A percentile compares a stretch with the other conserved stretches of the same genome.
Evolutionary conservation across 805 yeast genomes (phyloP).

Genomic region (Wickerhamiella vanderwaltii): DNA sequence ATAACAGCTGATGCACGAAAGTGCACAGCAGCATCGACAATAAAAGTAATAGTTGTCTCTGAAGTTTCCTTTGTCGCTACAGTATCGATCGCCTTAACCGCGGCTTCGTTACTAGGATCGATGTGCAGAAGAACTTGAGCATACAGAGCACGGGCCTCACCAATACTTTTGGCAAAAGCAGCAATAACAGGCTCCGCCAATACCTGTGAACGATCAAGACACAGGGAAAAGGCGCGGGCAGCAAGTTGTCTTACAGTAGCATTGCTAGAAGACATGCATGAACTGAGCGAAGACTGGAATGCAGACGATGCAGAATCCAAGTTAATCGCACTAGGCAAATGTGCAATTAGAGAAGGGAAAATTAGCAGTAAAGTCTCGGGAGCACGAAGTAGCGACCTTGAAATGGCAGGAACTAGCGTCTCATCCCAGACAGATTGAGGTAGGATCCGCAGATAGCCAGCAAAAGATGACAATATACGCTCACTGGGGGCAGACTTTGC

Average conservation of each 20-base stretch:
- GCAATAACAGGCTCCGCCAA: slow-evolving; percentile 33
- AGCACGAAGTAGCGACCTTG: slow-evolving; percentile 64
- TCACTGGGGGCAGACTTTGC: slow-evolving; percentile 21
- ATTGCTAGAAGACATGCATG: slow-evolving; percentile 59
- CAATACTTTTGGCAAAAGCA: slow-evolving; percentile 45
- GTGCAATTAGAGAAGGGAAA: slow-evolving; percentile 42
- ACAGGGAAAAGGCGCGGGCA: slow-evolving; percentile 26
- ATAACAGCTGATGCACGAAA: slow-evolving; percentile 26
- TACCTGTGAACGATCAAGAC: slow-evolving; percentile 19
- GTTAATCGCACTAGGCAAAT: slow-evolving; percentile 22
- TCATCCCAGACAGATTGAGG: slow-evolving; percentile 30
- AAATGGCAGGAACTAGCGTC: slow-evolving; percentile 46
- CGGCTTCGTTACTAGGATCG: slow-evolving; percentile 18
- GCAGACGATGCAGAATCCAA: slow-evolving; percentile 40
- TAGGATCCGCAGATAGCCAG: slow-evolving; percentile 33
- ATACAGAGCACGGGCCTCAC: slow-evolving; percentile 51
- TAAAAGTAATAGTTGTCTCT: slow-evolving; percentile 44
- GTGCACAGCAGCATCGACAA: slow-evolving; percentile 36
- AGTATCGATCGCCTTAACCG: slow-evolving; percentile 32
- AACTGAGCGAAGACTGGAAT: slow-evolving; percentile 38
- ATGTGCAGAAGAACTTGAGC: slow-evolving; percentile 34
- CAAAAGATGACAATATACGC: slow-evolving; percentile 26
- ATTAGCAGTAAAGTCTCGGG: slow-evolving; percentile 56
- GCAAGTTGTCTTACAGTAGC: slow-evolving; percentile 47
- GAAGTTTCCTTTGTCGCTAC: slow-evolving; percentile 64